Evolutionary conservation across 305 asterid genomes (phyloP).

Genomic region (Andrographis paniculata): DNA sequence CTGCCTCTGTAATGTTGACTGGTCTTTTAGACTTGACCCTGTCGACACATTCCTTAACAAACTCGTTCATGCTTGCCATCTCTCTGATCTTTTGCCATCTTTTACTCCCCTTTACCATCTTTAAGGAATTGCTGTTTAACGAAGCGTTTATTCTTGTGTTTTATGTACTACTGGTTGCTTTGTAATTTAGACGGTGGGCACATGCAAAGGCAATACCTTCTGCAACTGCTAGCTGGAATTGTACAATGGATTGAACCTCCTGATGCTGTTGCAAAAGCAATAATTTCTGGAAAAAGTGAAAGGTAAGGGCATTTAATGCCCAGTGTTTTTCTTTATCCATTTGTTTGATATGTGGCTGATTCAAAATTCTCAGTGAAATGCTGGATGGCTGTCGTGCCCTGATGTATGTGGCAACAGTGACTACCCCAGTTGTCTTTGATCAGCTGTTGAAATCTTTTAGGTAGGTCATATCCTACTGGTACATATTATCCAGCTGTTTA

Average conservation of each 20-base stretch:
- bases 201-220: constrained; percentile 72
- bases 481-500: background rate
- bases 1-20: too few relatives aligned
- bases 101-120: background rate
- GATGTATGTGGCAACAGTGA: constrained; percentile 74
- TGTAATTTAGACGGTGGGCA: constrained; percentile 54
- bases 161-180: constrained; percentile 18
- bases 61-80: too few relatives aligned
- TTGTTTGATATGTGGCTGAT: constrained; percentile 26
- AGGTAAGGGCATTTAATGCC: constrained; percentile 38
- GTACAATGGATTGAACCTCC: constrained; percentile 93
- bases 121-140: background rate
- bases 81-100: too few relatives aligned
- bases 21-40: too few relatives aligned
- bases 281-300: constrained; percentile 83
- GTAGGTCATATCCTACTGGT: constrained; percentile 30
- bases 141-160: background rate
- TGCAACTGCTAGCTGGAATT: constrained; percentile 73
- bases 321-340: constrained; percentile 13
- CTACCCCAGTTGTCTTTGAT: constrained; percentile 65
- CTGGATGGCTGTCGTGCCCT: constrained; percentile 96
- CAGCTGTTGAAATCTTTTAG: constrained; percentile 74
- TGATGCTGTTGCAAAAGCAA: constrained; percentile 59
- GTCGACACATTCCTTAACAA: too few relatives aligned
- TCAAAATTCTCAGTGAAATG: constrained; percentile 58